These are phyloP conservation scores for Oemleria cerasiformis DNA, from an alignment of 306 rosid genomes.

Conservation along the genomic window DNA sequence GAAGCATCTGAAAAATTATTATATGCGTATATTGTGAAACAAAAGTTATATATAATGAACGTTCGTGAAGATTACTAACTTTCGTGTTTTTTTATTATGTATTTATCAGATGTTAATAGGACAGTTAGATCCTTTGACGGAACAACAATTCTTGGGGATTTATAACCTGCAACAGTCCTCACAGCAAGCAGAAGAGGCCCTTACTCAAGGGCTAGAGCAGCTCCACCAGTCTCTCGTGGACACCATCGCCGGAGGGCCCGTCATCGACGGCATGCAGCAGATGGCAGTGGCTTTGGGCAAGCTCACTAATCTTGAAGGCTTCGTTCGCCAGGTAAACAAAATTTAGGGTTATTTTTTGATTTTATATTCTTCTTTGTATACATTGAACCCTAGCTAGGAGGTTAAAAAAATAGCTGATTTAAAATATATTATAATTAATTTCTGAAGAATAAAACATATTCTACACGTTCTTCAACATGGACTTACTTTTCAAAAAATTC, in stretches of 20 bases:
- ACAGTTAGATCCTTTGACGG: slow-evolving; percentile 83
- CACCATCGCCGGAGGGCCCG: slow-evolving; percentile 56
- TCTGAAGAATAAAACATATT: neutral
- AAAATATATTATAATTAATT: no score
- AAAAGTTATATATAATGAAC: neutral
- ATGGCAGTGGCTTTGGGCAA: slow-evolving; percentile 74
- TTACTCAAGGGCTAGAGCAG: slow-evolving; percentile 79
- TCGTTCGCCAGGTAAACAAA: slow-evolving; percentile 65
- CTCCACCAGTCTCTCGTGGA: slow-evolving; percentile 70
- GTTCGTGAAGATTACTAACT: no score
- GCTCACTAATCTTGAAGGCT: slow-evolving; percentile 79
- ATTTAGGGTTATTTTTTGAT: no score
- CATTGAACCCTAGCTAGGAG: neutral
- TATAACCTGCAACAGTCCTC: slow-evolving; percentile 59
- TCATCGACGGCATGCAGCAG: slow-evolving; percentile 66
- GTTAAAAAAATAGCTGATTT: neutral
- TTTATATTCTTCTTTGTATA: neutral
- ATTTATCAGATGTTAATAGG: slow-evolving; percentile 54
- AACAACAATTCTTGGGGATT: slow-evolving; percentile 71
- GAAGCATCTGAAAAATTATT: no score
- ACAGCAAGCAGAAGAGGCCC: slow-evolving; percentile 86
- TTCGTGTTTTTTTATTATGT: neutral
- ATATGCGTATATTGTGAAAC: neutral
- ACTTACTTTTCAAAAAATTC: neutral
- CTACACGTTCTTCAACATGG: neutral